Conservation (phyloP, 1,284 basidiomycete species). For the Cryptococcus wingfieldii region DNA sequence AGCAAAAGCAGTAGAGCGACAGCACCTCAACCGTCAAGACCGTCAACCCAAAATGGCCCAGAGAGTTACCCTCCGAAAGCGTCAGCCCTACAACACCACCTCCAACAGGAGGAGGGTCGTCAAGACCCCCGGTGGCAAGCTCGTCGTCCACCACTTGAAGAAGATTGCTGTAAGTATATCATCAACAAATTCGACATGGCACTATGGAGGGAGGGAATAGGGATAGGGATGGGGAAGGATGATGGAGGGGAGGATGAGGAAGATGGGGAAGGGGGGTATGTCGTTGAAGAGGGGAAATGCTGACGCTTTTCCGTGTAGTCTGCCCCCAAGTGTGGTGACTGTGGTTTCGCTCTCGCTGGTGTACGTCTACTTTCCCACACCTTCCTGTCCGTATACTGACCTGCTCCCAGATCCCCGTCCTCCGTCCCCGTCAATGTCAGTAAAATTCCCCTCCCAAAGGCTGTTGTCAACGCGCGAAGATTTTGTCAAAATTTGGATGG, state of each 20-base stretch:
- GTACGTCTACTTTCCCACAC: constrained; percentile 55
- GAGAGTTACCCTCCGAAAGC: constrained; percentile 98
- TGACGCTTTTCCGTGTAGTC: constrained; percentile 26
- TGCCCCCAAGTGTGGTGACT: constrained; percentile 96
- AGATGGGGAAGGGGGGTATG: not conserved
- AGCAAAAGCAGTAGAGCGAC: not conserved
- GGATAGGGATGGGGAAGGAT: not conserved
- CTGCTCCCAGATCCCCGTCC: constrained; percentile 68
- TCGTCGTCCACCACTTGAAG: constrained; percentile 52
- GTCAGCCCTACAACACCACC: constrained; percentile 97
- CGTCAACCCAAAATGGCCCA: constrained; percentile 71
- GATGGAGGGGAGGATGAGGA: not conserved
- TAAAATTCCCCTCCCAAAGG: constrained; percentile 2
- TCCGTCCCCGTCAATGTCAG: constrained; percentile 76
- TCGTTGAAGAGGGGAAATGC: constrained; percentile 1
- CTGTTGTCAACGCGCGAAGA: not conserved
- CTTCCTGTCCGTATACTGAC: not conserved
- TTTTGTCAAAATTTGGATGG: not conserved
- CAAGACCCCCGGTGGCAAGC: constrained; percentile 73
- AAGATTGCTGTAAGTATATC: constrained; percentile 48
- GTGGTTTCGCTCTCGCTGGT: constrained; percentile 82
- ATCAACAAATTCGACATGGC: not conserved
- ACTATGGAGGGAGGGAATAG: not conserved
- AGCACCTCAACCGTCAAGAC: constrained; percentile 4
- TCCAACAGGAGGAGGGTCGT: constrained; percentile 92